phyloP scores from a whole-genome alignment of 768 basidiomycete species.

The Lentinula raphanica region DNA sequence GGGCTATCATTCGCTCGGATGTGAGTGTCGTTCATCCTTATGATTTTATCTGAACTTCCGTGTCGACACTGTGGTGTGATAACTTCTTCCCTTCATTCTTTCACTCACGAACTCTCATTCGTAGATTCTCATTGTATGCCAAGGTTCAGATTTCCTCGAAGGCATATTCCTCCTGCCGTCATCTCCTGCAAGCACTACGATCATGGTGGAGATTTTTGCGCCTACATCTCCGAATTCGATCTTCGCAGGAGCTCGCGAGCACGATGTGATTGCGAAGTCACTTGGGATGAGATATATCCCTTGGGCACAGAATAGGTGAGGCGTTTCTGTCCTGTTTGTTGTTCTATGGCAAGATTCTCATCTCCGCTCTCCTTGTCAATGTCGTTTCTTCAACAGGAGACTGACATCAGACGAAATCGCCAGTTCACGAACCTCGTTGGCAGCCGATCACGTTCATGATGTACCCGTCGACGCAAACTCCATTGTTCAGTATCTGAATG shows the following conservation, averaged over 20 bases:
- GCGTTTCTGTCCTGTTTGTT: background rate
- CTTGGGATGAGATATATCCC: conserved; percentile 55
- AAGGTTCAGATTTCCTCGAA: conserved; percentile 61
- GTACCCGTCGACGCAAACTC: conserved; percentile 36
- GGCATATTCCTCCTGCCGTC: conserved; percentile 64
- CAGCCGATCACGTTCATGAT: conserved; percentile 15
- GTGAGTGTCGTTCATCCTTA: conserved; percentile 34
- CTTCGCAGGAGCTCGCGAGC: conserved; percentile 59
- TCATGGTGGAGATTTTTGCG: background rate
- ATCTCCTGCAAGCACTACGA: conserved; percentile 47
- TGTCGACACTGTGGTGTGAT: conserved; percentile 4
- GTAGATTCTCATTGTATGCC: conserved; percentile 57
- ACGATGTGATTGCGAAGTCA: conserved; percentile 49
- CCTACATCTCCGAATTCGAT: conserved; percentile 29
- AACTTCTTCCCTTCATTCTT: too few relatives aligned
- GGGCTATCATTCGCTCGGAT: conserved; percentile 61
- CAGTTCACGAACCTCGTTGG: conserved; percentile 21
- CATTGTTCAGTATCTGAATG: conserved; percentile 34
- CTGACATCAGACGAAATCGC: conserved; percentile 18
- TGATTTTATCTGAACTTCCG: conserved; percentile 3
- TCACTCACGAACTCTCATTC: too few relatives aligned
- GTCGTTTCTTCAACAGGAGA: conserved; percentile 23
- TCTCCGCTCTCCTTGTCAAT: background rate
- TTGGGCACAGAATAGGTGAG: conserved; percentile 39
- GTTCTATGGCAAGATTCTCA: background rate